Conservation (phyloP, 306 rosid genomes). For the Gastrolobium villosum region DNA sequence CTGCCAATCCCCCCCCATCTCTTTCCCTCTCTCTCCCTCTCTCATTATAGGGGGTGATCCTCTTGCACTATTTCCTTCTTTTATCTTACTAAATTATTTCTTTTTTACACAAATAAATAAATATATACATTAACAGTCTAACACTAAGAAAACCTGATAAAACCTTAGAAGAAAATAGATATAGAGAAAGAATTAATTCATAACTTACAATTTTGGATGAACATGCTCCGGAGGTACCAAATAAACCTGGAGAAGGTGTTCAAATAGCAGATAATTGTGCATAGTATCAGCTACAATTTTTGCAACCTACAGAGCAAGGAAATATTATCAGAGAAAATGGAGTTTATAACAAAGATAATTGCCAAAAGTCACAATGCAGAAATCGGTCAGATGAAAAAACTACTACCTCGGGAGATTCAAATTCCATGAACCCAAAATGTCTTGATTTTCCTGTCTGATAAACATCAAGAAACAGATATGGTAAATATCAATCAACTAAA, state of each 20-base stretch:
- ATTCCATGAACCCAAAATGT: constrained; percentile 89
- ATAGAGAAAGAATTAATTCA: background rate
- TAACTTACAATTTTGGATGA: constrained; percentile 80
- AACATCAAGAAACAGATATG: background rate
- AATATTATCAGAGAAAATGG: constrained; percentile 29
- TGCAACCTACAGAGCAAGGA: constrained; percentile 72
- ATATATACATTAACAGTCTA: background rate
- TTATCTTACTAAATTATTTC: background rate
- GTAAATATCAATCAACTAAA: constrained; percentile 14
- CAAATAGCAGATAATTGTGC: constrained; percentile 88
- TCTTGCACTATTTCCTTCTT: background rate
- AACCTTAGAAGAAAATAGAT: background rate
- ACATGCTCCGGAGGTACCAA: constrained; percentile 76
- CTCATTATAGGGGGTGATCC: background rate
- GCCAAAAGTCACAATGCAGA: background rate
- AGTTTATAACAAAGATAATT: constrained; percentile 10
- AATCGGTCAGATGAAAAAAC: constrained; percentile 12
- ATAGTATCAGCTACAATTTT: constrained; percentile 88
- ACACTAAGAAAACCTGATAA: constrained; percentile 9
- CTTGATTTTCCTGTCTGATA: constrained; percentile 79
- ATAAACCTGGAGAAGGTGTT: constrained; percentile 80
- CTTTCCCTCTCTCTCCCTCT: too few species aligned
- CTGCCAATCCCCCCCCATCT: background rate
- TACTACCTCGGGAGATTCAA: constrained; percentile 81
- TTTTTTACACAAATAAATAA: background rate